These are phyloP conservation scores for Pestalotiopsis sp. DNA, from an alignment of 2,329 filamentous ascomycete species.

Conservation along the genomic window DNA sequence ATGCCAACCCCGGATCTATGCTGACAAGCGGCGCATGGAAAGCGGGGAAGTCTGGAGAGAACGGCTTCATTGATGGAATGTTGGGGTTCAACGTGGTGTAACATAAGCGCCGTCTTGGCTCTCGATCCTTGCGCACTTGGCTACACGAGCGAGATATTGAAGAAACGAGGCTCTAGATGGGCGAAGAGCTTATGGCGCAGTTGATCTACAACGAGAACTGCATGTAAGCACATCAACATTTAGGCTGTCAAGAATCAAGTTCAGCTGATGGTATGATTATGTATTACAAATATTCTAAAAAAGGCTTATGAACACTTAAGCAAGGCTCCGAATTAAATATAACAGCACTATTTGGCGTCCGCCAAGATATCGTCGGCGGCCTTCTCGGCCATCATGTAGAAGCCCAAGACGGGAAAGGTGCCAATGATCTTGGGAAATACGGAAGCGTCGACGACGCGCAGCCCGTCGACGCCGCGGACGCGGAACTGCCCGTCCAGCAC, in stretches of 20 bases:
- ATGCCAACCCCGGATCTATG: not conserved
- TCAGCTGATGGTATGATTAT: not conserved
- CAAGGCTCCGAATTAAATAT: not conserved
- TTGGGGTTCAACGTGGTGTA: not conserved
- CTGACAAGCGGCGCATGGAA: not conserved
- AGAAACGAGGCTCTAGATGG: not conserved
- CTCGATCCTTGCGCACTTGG: not conserved
- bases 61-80: not conserved
- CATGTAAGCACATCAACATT: not conserved
- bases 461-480: constrained; percentile 48
- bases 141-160: not conserved
- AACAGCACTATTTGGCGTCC: not conserved
- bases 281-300: not conserved
- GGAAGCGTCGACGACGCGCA: constrained; percentile 57
- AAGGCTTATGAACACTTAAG: not conserved
- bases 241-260: not conserved
- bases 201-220: not conserved
- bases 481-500: constrained; percentile 53
- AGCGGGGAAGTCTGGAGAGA: not conserved
- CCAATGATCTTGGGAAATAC: constrained; percentile 50
- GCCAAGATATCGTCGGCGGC: constrained; percentile 26
- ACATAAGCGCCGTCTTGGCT: not conserved
- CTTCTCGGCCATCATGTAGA: constrained; percentile 29
- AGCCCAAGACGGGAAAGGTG: constrained; percentile 26
- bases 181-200: not conserved